Conservation (phyloP, 495 filamentous ascomycete species). For the Neurospora hispaniola region DNA sequence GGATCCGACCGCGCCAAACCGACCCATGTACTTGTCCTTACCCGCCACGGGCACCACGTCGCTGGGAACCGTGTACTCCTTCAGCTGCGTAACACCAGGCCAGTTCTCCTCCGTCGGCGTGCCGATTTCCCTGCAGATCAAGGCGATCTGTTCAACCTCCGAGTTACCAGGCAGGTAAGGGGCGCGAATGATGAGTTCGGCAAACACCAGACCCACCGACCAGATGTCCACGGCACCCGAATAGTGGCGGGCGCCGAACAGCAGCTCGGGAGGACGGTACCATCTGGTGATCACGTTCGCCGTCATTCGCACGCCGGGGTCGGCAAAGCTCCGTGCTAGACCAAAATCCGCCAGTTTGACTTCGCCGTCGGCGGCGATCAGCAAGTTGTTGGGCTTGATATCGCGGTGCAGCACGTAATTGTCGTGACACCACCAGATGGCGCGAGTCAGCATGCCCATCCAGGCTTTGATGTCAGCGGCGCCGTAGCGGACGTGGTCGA, state of each 20-base stretch:
- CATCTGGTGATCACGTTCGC: conserved; percentile 91
- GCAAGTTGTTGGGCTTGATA: conserved; percentile 97
- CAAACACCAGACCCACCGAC: conserved; percentile 89
- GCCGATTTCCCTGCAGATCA: conserved; percentile 77
- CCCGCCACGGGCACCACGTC: conserved; percentile 51
- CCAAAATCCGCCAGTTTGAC: conserved; percentile 98
- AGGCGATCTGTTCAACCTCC: conserved; percentile 66
- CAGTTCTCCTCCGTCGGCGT: conserved; percentile 91
- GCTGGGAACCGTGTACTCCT: conserved; percentile 59
- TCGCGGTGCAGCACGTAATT: conserved; percentile 92
- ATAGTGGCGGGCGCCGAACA: conserved; percentile 84
- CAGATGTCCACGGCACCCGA: conserved; percentile 86
- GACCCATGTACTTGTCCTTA: conserved; percentile 54
- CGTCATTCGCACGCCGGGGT: conserved; percentile 84
- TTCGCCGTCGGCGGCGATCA: conserved; percentile 85
- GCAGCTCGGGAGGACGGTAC: conserved; percentile 90
- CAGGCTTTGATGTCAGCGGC: conserved; percentile 90
- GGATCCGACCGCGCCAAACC: conserved; percentile 66
- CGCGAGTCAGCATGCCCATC: conserved; percentile 93
- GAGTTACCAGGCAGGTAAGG: conserved; percentile 63
- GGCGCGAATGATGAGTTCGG: conserved; percentile 73
- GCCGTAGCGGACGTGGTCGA: conserved; percentile 50
- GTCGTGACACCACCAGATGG: conserved; percentile 94
- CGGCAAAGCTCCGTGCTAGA: conserved; percentile 76
- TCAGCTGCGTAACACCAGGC: conserved; percentile 78